Percentiles rank a stretch among this genome's conserved stretches.
Conservation (phyloP, 768 basidiomycete genomes). For the Roridomyces roridus region DNA sequence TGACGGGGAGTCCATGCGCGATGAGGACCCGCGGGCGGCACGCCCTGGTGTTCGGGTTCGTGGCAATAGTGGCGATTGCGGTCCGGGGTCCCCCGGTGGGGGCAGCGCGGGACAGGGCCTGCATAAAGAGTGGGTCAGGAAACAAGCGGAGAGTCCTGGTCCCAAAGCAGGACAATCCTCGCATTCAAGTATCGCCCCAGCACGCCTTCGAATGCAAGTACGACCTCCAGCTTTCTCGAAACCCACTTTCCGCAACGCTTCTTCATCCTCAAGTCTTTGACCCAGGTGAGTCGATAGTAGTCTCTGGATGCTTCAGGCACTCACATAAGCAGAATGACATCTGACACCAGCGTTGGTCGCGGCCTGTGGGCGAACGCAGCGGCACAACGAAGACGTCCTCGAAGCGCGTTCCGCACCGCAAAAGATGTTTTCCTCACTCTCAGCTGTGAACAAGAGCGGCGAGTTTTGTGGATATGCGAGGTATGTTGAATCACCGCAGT, state of each 20-base stretch:
- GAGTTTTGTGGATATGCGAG: constrained; percentile 94
- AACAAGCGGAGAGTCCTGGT: constrained; percentile 36
- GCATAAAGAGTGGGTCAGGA: constrained; percentile 81
- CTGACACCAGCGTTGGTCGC: constrained; percentile 76
- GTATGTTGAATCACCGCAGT: constrained; percentile 44
- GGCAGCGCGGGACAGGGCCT: constrained; percentile 86
- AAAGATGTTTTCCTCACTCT: constrained; percentile 84
- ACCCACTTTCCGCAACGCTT: constrained; percentile 84
- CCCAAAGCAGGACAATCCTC: too few relatives aligned
- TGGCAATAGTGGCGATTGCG: constrained; percentile 83
- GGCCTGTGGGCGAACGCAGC: constrained; percentile 93
- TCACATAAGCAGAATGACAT: constrained; percentile 63
- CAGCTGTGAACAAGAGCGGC: constrained; percentile 88
- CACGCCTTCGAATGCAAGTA: constrained; percentile 68
- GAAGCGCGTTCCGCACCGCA: constrained; percentile 93
- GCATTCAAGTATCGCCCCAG: constrained; percentile 28
- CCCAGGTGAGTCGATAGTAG: constrained; percentile 61
- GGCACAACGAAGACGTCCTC: constrained; percentile 88
- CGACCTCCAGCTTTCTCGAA: constrained; percentile 79
- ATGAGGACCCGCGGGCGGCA: constrained; percentile 74
- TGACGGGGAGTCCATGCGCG: constrained; percentile 74
- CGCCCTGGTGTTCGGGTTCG: constrained; percentile 85
- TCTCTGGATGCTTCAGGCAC: neutral
- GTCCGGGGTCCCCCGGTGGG: constrained; percentile 92
- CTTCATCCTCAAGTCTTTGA: constrained; percentile 91